Percentiles rank a stretch among this genome's conserved stretches.
Conservation (phyloP, 495 filamentous ascomycete species). For the Durotheca rogersii region DNA sequence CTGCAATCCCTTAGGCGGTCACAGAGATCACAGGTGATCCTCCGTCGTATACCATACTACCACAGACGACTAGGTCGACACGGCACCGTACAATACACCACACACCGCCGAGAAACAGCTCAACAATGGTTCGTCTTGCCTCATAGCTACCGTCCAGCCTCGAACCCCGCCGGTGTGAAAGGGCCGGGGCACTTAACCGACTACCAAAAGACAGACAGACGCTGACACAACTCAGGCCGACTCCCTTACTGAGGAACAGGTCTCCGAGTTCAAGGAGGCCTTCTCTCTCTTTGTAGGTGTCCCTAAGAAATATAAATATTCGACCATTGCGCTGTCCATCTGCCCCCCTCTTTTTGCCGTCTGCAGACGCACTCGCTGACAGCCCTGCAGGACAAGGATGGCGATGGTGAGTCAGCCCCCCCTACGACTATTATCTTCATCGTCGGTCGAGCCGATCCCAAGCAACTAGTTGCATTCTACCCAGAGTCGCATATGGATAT, state of each 20-base stretch:
- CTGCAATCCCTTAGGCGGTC: too few relatives aligned
- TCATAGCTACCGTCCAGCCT: slow-evolving; percentile 20
- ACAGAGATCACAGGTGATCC: slow-evolving; percentile 17
- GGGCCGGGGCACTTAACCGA: slow-evolving; percentile 2
- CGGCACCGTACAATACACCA: slow-evolving; percentile 1
- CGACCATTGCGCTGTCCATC: not conserved
- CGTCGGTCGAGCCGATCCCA: slow-evolving; percentile 6
- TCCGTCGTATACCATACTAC: slow-evolving; percentile 19
- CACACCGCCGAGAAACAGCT: slow-evolving; percentile 10
- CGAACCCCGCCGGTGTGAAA: slow-evolving; percentile 33
- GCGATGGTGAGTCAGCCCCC: slow-evolving; percentile 80
- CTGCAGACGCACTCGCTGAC: slow-evolving; percentile 33
- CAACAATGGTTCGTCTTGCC: slow-evolving; percentile 24
- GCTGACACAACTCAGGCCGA: slow-evolving; percentile 64
- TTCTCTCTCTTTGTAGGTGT: slow-evolving; percentile 98
- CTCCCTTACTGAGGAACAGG: slow-evolving; percentile 97
- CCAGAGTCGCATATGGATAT: too few relatives aligned
- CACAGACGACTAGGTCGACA: slow-evolving; percentile 1
- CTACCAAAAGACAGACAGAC: slow-evolving; percentile 23
- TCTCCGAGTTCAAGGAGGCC: slow-evolving; percentile 99
- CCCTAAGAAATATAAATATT: not conserved
- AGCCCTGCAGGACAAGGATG: slow-evolving; percentile 88
- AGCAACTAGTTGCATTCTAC: slow-evolving; percentile 4
- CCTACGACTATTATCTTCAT: not conserved
- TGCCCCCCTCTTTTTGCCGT: not conserved